A percentile compares a stretch with the other conserved stretches of the same genome.
phyloP scores from a whole-genome alignment of 2,329 filamentous ascomycete species.

The Verticillium isaacii region DNA sequence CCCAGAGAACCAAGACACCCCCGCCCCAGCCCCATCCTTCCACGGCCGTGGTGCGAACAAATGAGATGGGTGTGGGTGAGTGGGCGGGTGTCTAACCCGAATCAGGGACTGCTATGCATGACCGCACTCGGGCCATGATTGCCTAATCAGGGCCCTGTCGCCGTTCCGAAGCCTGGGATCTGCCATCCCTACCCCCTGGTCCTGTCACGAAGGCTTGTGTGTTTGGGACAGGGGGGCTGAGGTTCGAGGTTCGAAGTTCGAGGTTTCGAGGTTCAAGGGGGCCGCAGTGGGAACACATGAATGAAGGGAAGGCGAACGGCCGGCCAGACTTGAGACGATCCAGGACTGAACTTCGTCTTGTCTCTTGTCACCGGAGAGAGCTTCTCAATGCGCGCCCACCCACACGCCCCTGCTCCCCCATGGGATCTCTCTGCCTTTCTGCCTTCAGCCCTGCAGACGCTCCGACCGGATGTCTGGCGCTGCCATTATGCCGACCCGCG shows the following conservation, averaged over 20 bases:
- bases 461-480: conserved; percentile 2
- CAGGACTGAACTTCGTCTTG: conserved; percentile 14
- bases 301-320: conserved; percentile 4
- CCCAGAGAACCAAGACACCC: conserved; percentile 4
- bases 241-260: background rate
- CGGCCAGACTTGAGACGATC: conserved; percentile 20
- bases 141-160: conserved; percentile 20
- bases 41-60: conserved; percentile 9
- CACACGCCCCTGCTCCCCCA: background rate
- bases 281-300: conserved; percentile 4
- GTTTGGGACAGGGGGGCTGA: conserved; percentile 14
- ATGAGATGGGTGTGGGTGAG: background rate
- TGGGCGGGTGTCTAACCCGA: conserved; percentile 4
- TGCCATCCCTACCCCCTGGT: conserved; percentile 14
- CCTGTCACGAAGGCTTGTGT: conserved; percentile 25
- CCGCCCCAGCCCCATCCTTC: conserved; percentile 6
- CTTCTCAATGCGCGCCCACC: conserved; percentile 21
- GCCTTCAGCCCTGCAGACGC: conserved; percentile 7
- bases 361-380: conserved; percentile 2
- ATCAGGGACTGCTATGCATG: conserved; percentile 14
- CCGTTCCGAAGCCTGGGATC: conserved; percentile 19
- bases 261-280: background rate
- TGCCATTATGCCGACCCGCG: conserved; percentile 1
- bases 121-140: conserved; percentile 15
- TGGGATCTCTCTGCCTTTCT: background rate